A percentile compares a stretch with the other conserved stretches of the same genome.
Conservation (phyloP, 768 basidiomycete species). For the Boletellus emodensis region DNA sequence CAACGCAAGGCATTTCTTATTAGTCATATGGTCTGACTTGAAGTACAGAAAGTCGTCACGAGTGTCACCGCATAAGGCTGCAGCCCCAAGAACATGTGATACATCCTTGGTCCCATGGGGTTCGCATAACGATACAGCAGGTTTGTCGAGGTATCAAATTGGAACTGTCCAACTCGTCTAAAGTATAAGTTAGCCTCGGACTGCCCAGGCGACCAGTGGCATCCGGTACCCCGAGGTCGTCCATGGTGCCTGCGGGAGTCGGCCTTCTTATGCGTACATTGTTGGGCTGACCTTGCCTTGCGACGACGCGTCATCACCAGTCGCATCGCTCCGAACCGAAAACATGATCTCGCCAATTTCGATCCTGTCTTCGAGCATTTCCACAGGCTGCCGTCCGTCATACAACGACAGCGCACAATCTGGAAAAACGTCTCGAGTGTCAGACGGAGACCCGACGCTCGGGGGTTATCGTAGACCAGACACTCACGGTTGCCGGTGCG, state of each 20-base stretch:
- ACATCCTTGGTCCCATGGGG: background rate
- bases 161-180: background rate
- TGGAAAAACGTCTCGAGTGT: background rate
- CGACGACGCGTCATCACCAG: background rate
- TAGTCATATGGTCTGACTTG: background rate
- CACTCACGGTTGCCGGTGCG: slow-evolving; percentile 19
- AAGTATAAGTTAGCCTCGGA: background rate
- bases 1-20: background rate
- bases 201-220: background rate
- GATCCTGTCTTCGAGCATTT: slow-evolving; percentile 15
- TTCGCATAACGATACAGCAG: slow-evolving; percentile 3
- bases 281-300: background rate
- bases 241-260: background rate
- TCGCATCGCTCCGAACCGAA: slow-evolving; percentile 3
- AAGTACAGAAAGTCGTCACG: background rate
- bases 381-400: slow-evolving; percentile 6
- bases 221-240: background rate
- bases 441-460: background rate
- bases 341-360: slow-evolving; percentile 24
- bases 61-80: background rate
- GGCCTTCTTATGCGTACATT: background rate
- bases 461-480: background rate
- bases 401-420: slow-evolving; percentile 23
- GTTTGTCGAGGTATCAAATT: background rate
- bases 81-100: background rate